phyloP scores from a whole-genome alignment of 2,329 filamentous ascomycete species.

The Penicillium crustosum region DNA sequence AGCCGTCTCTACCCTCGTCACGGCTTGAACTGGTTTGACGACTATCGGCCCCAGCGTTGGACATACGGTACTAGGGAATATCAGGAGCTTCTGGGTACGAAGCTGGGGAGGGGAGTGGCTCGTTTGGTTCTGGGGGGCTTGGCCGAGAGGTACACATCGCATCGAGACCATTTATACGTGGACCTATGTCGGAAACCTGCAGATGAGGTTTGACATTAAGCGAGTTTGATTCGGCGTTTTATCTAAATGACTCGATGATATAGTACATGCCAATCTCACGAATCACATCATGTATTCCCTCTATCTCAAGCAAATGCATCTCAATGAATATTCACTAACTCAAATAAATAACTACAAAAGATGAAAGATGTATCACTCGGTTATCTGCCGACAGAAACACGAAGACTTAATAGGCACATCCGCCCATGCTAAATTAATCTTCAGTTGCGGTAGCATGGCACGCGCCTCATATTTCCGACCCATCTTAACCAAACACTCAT shows the following conservation, averaged over 20 bases:
- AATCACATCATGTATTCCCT: background rate
- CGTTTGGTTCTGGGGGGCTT: slow-evolving; percentile 1
- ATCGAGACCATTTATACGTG: background rate
- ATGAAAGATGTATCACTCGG: background rate
- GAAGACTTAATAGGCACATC: slow-evolving; percentile 61
- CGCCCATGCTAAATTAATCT: slow-evolving; percentile 53
- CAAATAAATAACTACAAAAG: background rate
- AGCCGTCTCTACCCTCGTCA: background rate
- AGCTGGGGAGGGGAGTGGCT: background rate
- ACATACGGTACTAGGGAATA: background rate
- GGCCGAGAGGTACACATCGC: background rate
- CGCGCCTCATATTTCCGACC: slow-evolving; percentile 50
- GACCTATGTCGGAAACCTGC: background rate
- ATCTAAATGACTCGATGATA: background rate
- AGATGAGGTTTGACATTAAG: background rate
- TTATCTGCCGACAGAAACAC: slow-evolving; percentile 54
- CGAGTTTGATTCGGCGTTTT: background rate
- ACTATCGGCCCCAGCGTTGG: background rate
- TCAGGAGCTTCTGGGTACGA: slow-evolving; percentile 1
- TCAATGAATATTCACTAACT: no score
- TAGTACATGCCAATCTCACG: background rate
- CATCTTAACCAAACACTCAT: slow-evolving; percentile 65
- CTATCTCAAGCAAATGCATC: background rate
- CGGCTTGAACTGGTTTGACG: background rate
- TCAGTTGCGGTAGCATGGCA: slow-evolving; percentile 51